These are phyloP conservation scores for Basidiobolus meristosporus DNA, from an alignment of 371 early-diverging fungal genomes.

Conservation along the genomic window DNA sequence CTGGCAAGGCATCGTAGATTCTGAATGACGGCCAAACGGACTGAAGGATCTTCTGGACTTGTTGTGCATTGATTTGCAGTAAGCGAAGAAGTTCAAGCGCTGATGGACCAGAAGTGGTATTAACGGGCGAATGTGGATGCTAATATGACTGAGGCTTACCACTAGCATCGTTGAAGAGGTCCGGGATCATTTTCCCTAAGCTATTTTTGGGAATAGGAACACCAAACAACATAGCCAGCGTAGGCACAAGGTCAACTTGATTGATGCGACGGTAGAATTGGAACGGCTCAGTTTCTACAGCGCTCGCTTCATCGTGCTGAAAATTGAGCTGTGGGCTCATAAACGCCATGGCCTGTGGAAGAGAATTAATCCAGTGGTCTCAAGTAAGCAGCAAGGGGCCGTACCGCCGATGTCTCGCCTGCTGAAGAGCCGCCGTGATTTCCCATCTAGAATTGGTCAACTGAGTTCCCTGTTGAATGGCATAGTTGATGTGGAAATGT, in stretches of 20 bases:
- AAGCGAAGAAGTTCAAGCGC: slow-evolving; percentile 20
- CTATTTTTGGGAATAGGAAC: slow-evolving; percentile 84
- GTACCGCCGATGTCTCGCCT: slow-evolving; percentile 36
- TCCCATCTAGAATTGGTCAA: slow-evolving; percentile 16
- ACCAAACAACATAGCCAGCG: slow-evolving; percentile 59
- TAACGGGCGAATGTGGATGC: slow-evolving; percentile 1
- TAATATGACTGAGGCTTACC: slow-evolving; percentile 5
- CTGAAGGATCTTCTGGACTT: slow-evolving; percentile 23
- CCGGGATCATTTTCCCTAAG: slow-evolving; percentile 60
- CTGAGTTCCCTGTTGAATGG: no score
- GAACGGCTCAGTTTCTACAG: slow-evolving; percentile 9
- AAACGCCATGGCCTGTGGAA: slow-evolving; percentile 19
- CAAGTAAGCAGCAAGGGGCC: slow-evolving; percentile 4
- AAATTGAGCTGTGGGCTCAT: slow-evolving; percentile 16
- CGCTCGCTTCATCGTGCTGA: slow-evolving; percentile 2
- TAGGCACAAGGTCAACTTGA: slow-evolving; percentile 82
- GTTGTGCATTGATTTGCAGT: slow-evolving; percentile 35
- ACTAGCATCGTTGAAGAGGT: slow-evolving; percentile 20
- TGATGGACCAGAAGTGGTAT: slow-evolving; percentile 6
- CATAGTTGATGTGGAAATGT: slow-evolving; percentile 17
- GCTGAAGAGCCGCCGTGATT: slow-evolving; percentile 44
- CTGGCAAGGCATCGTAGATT: no score
- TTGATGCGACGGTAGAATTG: slow-evolving; percentile 34
- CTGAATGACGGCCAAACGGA: no score
- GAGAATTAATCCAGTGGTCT: not conserved